Evolutionary conservation across 1,139 yeast genomes (phyloP), one percentile per base, ranked within the genome.

Genomic region (Nakaseomyces uthaithaninus): DNA sequence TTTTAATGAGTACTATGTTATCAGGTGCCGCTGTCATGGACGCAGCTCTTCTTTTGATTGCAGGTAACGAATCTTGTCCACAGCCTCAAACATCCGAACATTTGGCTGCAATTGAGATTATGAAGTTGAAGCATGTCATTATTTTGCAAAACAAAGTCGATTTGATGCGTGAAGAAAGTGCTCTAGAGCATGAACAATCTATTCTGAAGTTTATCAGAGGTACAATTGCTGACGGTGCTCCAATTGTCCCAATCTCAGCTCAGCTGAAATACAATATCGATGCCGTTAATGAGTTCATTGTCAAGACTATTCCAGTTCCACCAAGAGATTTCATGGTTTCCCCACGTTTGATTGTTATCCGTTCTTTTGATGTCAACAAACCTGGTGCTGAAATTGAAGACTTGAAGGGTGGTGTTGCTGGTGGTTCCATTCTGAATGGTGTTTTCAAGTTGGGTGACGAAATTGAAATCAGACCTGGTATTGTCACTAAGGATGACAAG

Each of bases 21-120:
- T 89, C 97, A 38, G 99, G 99, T 64, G 99, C 99, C 31, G 99
- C 99, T 12, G 98, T 93, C 53, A 93, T 93, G 99, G 99, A 93
- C 67, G 99, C 98, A 44, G 99, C 99, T 11, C 72, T 93, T 48
- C 71, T 93, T 59, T 75, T 93, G 53, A 81, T 93, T 63, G 99
- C 98, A 30, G 98, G 97, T 66, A 93, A 93, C 65, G 99, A 93
- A 74, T 79, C 94, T 44, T 93, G 99, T 72, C 99, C 98, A 48
- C 98, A 93, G 72, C 99, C 99, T 35, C 99, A 93, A 72, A 93
- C 99, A 22, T 84, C 95, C 15, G 99, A 93, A 70, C 99, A 93
- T 72, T 75, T 93, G 67, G 99, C 99, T 40, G 99, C 99, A 48
- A 93, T 93, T 59, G 98, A 93, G 71, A 93, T 93, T 64, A 93